phyloP scores from a whole-genome alignment of 2,329 filamentous ascomycete genomes.

The Pseudogymnoascus sp. region DNA sequence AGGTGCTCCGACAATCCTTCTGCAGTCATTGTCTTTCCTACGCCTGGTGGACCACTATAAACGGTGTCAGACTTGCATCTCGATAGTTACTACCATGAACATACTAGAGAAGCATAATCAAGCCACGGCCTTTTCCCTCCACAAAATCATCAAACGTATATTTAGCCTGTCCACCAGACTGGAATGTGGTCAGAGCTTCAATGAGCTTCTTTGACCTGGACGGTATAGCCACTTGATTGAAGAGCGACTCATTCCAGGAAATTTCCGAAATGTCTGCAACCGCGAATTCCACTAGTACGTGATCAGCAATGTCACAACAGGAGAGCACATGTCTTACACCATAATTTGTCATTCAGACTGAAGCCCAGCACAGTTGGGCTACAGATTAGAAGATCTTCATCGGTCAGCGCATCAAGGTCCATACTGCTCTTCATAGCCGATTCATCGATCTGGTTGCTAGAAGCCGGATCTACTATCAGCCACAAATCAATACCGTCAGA shows the following conservation, averaged over 20 bases:
- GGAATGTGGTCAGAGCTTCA: not conserved
- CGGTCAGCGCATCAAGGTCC: not conserved
- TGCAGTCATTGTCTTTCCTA: constrained; percentile 11
- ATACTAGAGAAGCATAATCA: constrained; percentile 10
- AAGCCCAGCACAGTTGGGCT: constrained; percentile 9
- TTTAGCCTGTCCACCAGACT: not conserved
- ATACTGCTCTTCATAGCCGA: not conserved
- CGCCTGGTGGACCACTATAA: not conserved
- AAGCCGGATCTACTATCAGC: not conserved
- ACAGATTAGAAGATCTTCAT: constrained; percentile 9
- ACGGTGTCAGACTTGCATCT: not conserved
- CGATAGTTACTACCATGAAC: not conserved
- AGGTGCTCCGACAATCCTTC: constrained; percentile 5
- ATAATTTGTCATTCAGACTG: not conserved
- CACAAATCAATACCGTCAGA: not conserved
- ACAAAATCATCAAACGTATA: constrained; percentile 11
- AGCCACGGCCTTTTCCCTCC: constrained; percentile 6
- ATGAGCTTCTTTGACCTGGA: constrained; percentile 1
- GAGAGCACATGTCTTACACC: not conserved
- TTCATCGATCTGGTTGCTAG: not conserved
- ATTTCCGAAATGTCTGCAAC: constrained; percentile 7
- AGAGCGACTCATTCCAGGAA: not conserved
- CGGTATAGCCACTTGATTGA: not conserved
- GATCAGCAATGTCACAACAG: not conserved
- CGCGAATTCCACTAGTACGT: constrained; percentile 1